These are phyloP conservation scores for Skeletonema menzelii DNA, from an alignment of 108 stramenopile genomes.

Conservation along the genomic window DNA sequence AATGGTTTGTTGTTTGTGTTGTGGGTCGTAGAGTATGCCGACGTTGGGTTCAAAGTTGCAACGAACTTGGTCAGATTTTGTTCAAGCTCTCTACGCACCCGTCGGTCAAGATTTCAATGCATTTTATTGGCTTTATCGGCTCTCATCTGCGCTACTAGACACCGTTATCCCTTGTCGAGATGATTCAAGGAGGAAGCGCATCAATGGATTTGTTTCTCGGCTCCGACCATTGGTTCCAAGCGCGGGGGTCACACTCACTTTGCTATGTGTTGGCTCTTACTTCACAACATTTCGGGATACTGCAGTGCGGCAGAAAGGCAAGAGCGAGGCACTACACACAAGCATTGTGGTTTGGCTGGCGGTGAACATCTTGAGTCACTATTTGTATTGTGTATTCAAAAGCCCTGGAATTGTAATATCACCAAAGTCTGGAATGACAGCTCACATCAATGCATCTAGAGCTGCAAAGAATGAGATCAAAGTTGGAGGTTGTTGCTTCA, in stretches of 20 bases:
- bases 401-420: slow-evolving; percentile 68
- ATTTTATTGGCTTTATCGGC: slow-evolving; percentile 60
- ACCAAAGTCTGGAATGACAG: neutral
- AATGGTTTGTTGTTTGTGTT: no score
- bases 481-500: slow-evolving; percentile 30
- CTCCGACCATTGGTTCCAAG: slow-evolving; percentile 27
- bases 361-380: slow-evolving; percentile 66
- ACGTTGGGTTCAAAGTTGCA: neutral
- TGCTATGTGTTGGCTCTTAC: slow-evolving; percentile 28
- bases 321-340: slow-evolving; percentile 42
- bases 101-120: slow-evolving; percentile 58
- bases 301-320: slow-evolving; percentile 7
- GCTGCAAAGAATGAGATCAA: neutral
- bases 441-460: neutral
- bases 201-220: slow-evolving; percentile 25
- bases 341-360: slow-evolving; percentile 52
- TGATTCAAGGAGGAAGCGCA: slow-evolving; percentile 31
- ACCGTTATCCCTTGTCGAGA: slow-evolving; percentile 17
- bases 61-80: slow-evolving; percentile 66
- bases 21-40: neutral
- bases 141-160: slow-evolving; percentile 23
- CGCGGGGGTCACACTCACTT: slow-evolving; percentile 45
- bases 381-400: slow-evolving; percentile 45
- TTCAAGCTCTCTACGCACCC: slow-evolving; percentile 58
- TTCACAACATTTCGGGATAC: slow-evolving; percentile 31